Base-by-base conservation (phyloP, 768 basidiomycete species). In the Paxillus ammoniavirescens region DNA sequence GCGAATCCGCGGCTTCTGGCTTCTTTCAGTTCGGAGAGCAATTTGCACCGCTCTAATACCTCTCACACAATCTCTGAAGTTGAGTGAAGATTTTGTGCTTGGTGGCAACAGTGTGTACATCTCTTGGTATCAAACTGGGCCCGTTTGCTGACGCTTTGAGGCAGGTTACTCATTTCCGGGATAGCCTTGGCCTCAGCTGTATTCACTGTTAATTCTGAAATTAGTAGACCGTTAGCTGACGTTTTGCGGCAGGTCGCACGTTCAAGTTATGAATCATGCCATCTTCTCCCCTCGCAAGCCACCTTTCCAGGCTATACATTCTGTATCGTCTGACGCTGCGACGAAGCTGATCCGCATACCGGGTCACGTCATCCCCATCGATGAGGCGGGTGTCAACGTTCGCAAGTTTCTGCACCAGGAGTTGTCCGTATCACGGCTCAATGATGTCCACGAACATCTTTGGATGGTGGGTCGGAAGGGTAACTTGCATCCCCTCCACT, bases 401-500 rank as follows among this genome's bases (percentile, higher is more conserved):
- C 45, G 35, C 23, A 30, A 53, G 18, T 53, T 46, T 38, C 17
- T 53, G 21, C 43, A 47, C 36, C 23, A 38, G 28, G 52, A 53
- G 52, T 21, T 53, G 17, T 53, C 52, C 8, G 52, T 47, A 12
- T 38, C 44, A 2, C 36, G 23, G 8, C 36, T 53, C 14, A 47
- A 53, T 31, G 37, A 37, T 30, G n/a, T 53, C 23, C 45, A 57
- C 35, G 15, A 46, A 7, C 43, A 57, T 37, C 53, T 57, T 3
- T 57, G 56, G 56, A 57, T 57, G 48, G 47, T 47, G 10, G 56
- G 56, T n/a, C 42, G 52, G 56, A 18, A 33, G 40, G 42, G 35
- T 7, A 49, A 48, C 28, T 26, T 57, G 28, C 56, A 54, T 28
- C 48, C 56, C 10, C 47, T 57, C 8, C 56, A 57, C 33, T 54